phyloP scores from a whole-genome alignment of 129 eudicot species.

The Flaveria sonorensis region DNA sequence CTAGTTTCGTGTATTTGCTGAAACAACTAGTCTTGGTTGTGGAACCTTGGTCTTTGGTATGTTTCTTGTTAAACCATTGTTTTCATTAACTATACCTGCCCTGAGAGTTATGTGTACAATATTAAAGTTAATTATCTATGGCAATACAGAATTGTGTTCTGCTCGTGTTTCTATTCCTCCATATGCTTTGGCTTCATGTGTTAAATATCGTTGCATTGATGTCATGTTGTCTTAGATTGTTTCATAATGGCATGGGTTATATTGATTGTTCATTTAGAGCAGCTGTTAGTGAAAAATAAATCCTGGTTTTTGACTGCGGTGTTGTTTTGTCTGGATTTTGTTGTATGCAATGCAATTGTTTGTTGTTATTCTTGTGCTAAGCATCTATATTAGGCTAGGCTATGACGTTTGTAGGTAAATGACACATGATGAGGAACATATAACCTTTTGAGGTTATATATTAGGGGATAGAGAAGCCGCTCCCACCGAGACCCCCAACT shows the following conservation, averaged over 20 bases:
- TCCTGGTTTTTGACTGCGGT: neutral
- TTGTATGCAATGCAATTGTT: no score
- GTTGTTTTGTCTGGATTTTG: no score
- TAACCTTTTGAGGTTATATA: no score
- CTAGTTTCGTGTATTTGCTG: conserved; percentile 29
- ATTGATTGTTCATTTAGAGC: neutral
- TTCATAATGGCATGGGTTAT: neutral
- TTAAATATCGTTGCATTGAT: conserved; percentile 1
- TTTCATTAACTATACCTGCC: conserved; percentile 11
- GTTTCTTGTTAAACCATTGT: conserved; percentile 10
- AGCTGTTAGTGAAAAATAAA: neutral
- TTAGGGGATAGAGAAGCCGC: no score
- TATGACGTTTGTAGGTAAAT: no score
- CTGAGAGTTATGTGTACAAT: conserved; percentile 23
- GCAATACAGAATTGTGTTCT: conserved; percentile 14
- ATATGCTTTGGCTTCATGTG: neutral
- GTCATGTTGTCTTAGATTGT: neutral
- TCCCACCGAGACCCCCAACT: no score
- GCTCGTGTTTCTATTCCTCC: neutral
- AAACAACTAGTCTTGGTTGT: conserved; percentile 30
- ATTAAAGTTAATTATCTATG: conserved; percentile 2
- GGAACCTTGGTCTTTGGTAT: conserved; percentile 24
- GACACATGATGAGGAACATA: no score
- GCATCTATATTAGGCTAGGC: no score
- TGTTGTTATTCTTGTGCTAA: no score